Conservation (phyloP, 2,329 filamentous ascomycete species). For the Neoscytalidium dimidiatum region DNA sequence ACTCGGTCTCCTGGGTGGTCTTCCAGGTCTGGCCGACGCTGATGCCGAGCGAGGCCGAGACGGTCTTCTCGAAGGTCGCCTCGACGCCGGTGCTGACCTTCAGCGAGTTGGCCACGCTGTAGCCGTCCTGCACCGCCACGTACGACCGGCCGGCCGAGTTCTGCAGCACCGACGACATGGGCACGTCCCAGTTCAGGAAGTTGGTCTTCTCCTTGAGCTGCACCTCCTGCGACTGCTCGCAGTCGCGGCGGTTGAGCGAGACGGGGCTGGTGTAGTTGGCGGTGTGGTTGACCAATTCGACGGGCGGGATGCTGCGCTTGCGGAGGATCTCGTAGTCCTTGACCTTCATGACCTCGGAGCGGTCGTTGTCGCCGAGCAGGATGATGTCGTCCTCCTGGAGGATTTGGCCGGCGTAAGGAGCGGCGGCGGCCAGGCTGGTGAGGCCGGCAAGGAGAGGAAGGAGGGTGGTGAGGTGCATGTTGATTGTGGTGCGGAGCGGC, state of each 20-base stretch:
- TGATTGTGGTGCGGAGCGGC: background rate
- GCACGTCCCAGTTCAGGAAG: conserved; percentile 3
- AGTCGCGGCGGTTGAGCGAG: background rate
- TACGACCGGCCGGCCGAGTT: background rate
- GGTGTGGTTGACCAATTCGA: background rate
- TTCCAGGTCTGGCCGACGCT: conserved; percentile 12
- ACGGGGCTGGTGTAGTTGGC: background rate
- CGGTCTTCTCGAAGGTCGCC: background rate
- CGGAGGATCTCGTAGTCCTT: background rate
- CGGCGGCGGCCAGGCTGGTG: background rate
- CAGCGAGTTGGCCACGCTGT: conserved; percentile 22
- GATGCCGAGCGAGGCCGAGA: background rate
- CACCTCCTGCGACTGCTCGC: background rate
- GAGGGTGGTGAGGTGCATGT: background rate
- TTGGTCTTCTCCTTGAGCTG: background rate
- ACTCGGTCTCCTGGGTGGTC: conserved; percentile 32
- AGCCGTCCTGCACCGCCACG: conserved; percentile 18
- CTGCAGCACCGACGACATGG: background rate
- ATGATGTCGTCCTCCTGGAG: background rate
- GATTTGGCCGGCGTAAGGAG: background rate
- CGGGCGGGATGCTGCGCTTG: background rate
- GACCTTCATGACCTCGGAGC: background rate
- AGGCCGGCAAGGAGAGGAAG: background rate
- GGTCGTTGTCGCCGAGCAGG: background rate
- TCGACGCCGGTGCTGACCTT: background rate